Percentiles rank a stretch among this genome's conserved stretches.
Evolutionary conservation across 116 monocot genomes (phyloP).

Genomic region (Phalaenopsis hybrid): DNA sequence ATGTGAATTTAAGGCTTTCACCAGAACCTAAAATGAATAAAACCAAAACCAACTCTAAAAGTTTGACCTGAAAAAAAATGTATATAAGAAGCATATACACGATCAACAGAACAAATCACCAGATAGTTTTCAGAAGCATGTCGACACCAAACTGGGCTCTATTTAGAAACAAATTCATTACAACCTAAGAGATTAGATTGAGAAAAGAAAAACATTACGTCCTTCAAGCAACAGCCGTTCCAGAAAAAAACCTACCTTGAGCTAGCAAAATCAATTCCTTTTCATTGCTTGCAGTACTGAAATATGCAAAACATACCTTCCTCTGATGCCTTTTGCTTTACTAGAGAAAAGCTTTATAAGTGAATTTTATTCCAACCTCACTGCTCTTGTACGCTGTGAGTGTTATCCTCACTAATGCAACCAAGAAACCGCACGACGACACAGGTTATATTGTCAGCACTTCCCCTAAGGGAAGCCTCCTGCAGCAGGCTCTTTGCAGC

Average conservation of each 20-base stretch:
- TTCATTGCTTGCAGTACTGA: not conserved
- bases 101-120: not conserved
- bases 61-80: too few relatives aligned
- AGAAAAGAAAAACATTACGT: too few relatives aligned
- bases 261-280: not conserved
- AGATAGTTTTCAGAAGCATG: not conserved
- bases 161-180: not conserved
- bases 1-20: too few relatives aligned
- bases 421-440: constrained; percentile 70
- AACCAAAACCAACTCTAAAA: too few relatives aligned
- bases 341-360: not conserved
- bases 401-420: not conserved
- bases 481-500: constrained; percentile 66
- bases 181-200: not conserved
- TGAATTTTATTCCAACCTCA: constrained; percentile 4
- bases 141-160: not conserved
- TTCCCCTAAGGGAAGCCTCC: constrained; percentile 75
- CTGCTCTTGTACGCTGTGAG: not conserved
- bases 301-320: not conserved
- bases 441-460: constrained; percentile 86
- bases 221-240: not conserved
- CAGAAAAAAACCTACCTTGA: not conserved
- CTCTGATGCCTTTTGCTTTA: not conserved
- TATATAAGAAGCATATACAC: not conserved
- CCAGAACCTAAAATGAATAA: too few relatives aligned